Base-by-base conservation (phyloP, 495 filamentous ascomycete species). In the Penicillium atrosanguineum region DNA sequence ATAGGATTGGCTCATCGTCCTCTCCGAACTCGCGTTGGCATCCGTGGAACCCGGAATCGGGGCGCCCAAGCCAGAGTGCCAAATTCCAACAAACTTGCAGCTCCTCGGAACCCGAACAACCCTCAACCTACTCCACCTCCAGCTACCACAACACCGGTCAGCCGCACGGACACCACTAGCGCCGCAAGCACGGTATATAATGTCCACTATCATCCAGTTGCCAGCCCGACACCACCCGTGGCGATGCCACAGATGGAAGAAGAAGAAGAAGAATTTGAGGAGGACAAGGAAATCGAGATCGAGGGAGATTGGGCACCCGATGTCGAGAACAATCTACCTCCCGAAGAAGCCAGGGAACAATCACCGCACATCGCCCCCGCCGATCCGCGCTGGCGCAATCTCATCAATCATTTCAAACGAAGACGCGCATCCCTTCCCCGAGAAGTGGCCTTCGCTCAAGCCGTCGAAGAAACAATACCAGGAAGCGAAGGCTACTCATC, bases 141-240 rank as follows among this genome's bases (percentile, higher is more conserved):
- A 2, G 78, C 79, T n/a, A 78, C 79, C 45, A 77, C 81, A 3
- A 89, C 89, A 9, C 88, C 89, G 1, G 70, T 90, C 52, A 92
- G 88, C 61, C 79, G 88, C 50, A 82, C 84, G n/a, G 88, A 95
- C 57, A 89, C 87, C 2, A 81, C 84, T 15, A 88, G 86, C 67
- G 83, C 84, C 15, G 81, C 85, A 41, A 94, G 89, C 68, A 96
- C 91, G 3, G 82, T 94, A 14, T 95, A 96, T 59, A 84, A 87
- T 50, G 80, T 96, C 45, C 84, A 86, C 43, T 91, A 95, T 63
- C 87, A 93, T 55, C 81, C 88, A n/a, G 78, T 86, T 42, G 83
- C 81, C 34, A 85, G 86, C 56, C 76, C 85, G n/a, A 84, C 85
- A n/a, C 76, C 77, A 6, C 74, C 82, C 0, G 69, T 76, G 28